Conservation (phyloP, 169 alveolate species). For the Cryptosporidium xiaoi region DNA sequence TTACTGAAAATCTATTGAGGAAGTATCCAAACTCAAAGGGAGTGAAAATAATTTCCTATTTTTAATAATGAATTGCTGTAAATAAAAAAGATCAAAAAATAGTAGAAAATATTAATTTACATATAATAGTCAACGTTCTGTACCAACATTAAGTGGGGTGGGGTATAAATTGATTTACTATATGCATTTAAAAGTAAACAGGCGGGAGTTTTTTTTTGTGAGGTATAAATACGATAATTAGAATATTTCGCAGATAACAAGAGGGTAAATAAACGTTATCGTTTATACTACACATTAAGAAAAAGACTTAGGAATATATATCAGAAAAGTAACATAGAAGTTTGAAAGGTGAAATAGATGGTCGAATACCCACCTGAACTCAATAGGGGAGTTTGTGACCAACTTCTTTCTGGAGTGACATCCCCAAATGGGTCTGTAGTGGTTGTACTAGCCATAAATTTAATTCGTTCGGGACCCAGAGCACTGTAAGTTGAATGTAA, state of each 20-base stretch:
- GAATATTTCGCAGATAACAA: background rate
- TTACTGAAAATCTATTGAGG: too few species aligned
- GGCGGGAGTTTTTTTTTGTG: too few species aligned
- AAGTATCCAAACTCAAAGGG: too few species aligned
- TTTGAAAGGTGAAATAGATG: slow-evolving; percentile 6
- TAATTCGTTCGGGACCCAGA: slow-evolving; percentile 74
- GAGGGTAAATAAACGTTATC: slow-evolving; percentile 11
- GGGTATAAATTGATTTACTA: too few species aligned
- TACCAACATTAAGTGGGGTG: too few species aligned
- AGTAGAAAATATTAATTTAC: too few species aligned
- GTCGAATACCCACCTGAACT: slow-evolving; percentile 65
- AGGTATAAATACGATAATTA: too few species aligned
- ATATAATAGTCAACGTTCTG: too few species aligned
- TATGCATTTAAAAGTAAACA: too few species aligned
- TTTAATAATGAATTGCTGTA: too few species aligned
- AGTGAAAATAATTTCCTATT: too few species aligned
- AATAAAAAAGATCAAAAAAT: too few species aligned
- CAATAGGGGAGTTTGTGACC: slow-evolving; percentile 68
- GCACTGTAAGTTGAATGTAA: slow-evolving; percentile 57
- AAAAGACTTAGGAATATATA: background rate
- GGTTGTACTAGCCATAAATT: slow-evolving; percentile 60
- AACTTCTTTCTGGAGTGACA: slow-evolving; percentile 71
- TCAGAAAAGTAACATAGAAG: background rate
- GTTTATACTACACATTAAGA: background rate
- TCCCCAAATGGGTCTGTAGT: slow-evolving; percentile 63